phyloP scores from a whole-genome alignment of 169 alveolate genomes.

The Amoebophrya sp. region DNA sequence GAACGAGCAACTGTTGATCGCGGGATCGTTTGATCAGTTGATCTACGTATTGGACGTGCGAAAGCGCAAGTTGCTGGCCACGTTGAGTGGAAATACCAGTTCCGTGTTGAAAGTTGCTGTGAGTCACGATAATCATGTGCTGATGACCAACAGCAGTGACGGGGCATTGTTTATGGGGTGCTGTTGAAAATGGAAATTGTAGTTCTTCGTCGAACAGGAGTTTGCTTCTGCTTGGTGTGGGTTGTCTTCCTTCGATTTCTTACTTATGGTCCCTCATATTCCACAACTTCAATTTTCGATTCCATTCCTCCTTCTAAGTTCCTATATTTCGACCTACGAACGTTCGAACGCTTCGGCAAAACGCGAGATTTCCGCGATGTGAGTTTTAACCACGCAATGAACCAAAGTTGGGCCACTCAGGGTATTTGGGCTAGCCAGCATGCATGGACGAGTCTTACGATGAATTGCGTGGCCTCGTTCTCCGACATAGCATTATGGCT shows the following conservation, averaged over 20 bases:
- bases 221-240: too few species aligned
- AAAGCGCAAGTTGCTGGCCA: too few species aligned
- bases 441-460: neutral
- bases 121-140: neutral
- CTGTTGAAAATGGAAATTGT: too few species aligned
- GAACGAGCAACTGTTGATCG: neutral
- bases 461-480: constrained; percentile 25
- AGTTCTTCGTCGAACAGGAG: too few species aligned
- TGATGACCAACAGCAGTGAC: neutral
- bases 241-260: too few species aligned
- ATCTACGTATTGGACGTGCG: neutral
- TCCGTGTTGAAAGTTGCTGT: neutral
- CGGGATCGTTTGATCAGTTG: neutral
- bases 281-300: too few species aligned
- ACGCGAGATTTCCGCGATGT: neutral
- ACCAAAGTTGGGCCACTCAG: neutral
- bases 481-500: too few species aligned
- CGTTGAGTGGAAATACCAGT: neutral
- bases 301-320: too few species aligned
- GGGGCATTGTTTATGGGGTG: too few species aligned
- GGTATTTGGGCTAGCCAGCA: constrained; percentile 8
- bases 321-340: neutral
- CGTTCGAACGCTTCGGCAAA: neutral
- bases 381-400: neutral
- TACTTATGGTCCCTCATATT: too few species aligned